Evolutionary conservation across 2,329 filamentous ascomycete species (phyloP).

Genomic region (Calonectria multiphialidica): DNA sequence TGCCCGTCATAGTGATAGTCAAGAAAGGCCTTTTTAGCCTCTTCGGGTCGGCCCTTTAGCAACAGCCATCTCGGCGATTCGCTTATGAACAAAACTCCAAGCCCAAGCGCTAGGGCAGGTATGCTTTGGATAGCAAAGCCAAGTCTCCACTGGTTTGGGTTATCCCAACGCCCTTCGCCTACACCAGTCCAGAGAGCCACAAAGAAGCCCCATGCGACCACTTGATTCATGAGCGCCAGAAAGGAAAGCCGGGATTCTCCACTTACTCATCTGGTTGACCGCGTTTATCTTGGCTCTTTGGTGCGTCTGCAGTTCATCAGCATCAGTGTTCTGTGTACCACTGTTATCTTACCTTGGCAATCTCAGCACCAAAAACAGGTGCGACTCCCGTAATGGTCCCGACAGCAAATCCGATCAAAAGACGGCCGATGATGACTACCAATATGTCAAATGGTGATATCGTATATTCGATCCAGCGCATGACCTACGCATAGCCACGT

Average conservation of each 20-base stretch:
- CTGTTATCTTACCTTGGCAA: slow-evolving; percentile 50
- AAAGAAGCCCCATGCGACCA: slow-evolving; percentile 57
- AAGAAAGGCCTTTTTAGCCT: slow-evolving; percentile 50
- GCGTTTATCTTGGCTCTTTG: slow-evolving; percentile 55
- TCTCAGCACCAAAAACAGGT: slow-evolving; percentile 55
- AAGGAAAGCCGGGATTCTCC: rapidly evolving
- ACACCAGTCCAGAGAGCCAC: slow-evolving; percentile 55
- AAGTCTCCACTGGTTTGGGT: slow-evolving; percentile 53
- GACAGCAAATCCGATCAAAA: slow-evolving; percentile 53
- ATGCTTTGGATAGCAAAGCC: slow-evolving; percentile 52
- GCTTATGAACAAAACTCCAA: slow-evolving; percentile 49
- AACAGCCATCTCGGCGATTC: slow-evolving; percentile 54
- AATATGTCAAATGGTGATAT: background rate
- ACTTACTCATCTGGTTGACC: slow-evolving; percentile 55
- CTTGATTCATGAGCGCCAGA: slow-evolving; percentile 33
- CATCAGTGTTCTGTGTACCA: background rate
- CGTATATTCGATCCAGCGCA: background rate
- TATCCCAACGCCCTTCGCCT: slow-evolving; percentile 53
- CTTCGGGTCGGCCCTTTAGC: slow-evolving; percentile 51
- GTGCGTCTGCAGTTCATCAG: slow-evolving; percentile 40
- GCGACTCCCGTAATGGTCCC: slow-evolving; percentile 56
- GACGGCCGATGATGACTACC: slow-evolving; percentile 52
- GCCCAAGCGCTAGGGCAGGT: slow-evolving; percentile 49
- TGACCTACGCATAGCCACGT: slow-evolving; percentile 54
- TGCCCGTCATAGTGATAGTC: slow-evolving; percentile 50